Conservation (phyloP, 2,329 filamentous ascomycete species). For the Pezicula neosporulosa region DNA sequence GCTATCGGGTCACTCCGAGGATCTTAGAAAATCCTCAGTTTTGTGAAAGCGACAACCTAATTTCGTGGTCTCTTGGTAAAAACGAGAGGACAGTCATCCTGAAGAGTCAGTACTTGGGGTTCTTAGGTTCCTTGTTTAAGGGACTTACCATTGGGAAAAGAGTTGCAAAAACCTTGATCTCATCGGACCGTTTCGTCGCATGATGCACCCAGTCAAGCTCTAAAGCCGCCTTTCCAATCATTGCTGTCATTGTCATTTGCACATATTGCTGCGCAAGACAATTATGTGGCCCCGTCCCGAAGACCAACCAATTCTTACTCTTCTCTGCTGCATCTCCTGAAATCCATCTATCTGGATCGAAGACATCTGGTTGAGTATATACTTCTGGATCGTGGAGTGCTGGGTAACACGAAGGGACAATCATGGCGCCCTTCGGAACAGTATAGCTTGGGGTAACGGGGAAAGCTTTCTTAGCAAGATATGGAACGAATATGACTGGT, state of each 20-base stretch:
- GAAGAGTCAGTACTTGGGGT: conserved; percentile 9
- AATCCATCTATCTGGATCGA: conserved; percentile 50
- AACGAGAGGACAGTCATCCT: conserved; percentile 79
- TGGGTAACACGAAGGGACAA: conserved; percentile 48
- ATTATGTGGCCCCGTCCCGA: conserved; percentile 47
- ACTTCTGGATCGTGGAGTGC: conserved; percentile 45
- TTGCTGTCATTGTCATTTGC: conserved; percentile 44
- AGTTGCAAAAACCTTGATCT: conserved; percentile 83
- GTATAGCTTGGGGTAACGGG: conserved; percentile 45
- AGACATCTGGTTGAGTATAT: conserved; percentile 43
- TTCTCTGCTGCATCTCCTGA: conserved; percentile 45
- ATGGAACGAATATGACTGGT: conserved; percentile 52
- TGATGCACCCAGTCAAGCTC: conserved; percentile 49
- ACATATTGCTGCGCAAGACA: conserved; percentile 48
- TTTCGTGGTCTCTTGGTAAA: conserved; percentile 40
- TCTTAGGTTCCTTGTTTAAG: background rate
- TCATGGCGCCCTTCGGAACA: conserved; percentile 44
- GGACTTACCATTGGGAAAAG: conserved; percentile 86
- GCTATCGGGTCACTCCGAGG: too few species aligned
- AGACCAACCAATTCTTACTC: conserved; percentile 51
- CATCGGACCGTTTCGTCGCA: conserved; percentile 43
- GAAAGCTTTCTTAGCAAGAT: conserved; percentile 43
- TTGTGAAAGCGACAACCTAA: too few species aligned
- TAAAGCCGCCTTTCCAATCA: conserved; percentile 49
- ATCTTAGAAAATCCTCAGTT: too few species aligned